Conservation (phyloP, 108 stramenopile species). For the Pseudonitzschia delicatissima region DNA sequence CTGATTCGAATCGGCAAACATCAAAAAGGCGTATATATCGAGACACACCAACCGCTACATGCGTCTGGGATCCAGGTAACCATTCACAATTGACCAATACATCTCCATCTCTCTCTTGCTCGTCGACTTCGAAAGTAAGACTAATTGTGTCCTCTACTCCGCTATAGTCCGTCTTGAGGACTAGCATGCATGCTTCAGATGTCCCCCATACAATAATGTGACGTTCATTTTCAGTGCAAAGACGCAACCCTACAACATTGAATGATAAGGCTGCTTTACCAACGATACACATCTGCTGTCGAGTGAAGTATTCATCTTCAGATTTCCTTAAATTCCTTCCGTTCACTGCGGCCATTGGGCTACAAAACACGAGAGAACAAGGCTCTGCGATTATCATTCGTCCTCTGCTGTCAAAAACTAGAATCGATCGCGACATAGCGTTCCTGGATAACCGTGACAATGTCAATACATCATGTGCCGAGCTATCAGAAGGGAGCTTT, state of each 20-base stretch:
- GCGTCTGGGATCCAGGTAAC: constrained; percentile 59
- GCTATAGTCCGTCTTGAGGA: constrained; percentile 46
- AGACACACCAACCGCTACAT: constrained; percentile 53
- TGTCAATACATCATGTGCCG: constrained; percentile 27
- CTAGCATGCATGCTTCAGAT: constrained; percentile 48
- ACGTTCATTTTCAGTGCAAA: constrained; percentile 58
- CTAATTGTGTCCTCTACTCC: constrained; percentile 48
- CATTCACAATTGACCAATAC: constrained; percentile 60
- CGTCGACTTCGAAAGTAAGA: constrained; percentile 47
- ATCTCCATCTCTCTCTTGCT: constrained; percentile 55
- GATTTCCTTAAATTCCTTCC: constrained; percentile 34
- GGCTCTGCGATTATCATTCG: constrained; percentile 59
- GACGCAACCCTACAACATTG: constrained; percentile 49
- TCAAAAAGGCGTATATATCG: constrained; percentile 63
- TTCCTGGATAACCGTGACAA: constrained; percentile 32
- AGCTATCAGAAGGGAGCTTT: constrained; percentile 40
- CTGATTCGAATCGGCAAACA: constrained; percentile 30
- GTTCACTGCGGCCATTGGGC: constrained; percentile 47
- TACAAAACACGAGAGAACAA: constrained; percentile 57
- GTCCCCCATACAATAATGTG: constrained; percentile 70
- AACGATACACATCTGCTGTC: constrained; percentile 51
- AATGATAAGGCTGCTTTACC: constrained; percentile 49
- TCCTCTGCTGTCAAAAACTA: constrained; percentile 64
- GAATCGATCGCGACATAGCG: constrained; percentile 30
- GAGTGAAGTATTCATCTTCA: constrained; percentile 26